Conservation (phyloP, 2,329 filamentous ascomycete species). For the Aspergillus eucalypticola region DNA sequence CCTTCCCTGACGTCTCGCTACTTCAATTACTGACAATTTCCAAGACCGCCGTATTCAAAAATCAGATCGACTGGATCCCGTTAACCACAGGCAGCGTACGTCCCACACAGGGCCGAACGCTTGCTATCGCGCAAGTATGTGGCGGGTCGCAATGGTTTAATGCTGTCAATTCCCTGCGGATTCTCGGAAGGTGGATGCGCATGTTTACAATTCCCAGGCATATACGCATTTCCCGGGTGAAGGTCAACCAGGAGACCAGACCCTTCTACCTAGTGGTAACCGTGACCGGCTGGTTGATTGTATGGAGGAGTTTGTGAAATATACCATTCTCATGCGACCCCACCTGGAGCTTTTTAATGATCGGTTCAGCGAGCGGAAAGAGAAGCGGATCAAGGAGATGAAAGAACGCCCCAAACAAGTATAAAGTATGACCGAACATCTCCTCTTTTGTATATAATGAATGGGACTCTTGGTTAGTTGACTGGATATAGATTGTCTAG, state of each 20-base stretch:
- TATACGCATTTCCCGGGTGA: conserved; percentile 64
- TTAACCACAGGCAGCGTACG: conserved; percentile 62
- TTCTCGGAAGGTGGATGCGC: conserved; percentile 69
- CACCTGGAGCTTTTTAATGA: conserved; percentile 63
- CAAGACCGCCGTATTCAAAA: conserved; percentile 66
- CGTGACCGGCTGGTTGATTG: conserved; percentile 64
- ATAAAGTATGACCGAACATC: too few species aligned
- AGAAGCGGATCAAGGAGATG: conserved; percentile 14
- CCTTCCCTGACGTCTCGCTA: not conserved
- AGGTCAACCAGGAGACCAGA: conserved; percentile 47
- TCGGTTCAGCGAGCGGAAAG: conserved; percentile 60
- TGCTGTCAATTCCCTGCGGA: conserved; percentile 64
- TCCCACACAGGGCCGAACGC: conserved; percentile 65
- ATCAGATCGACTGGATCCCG: conserved; percentile 71
- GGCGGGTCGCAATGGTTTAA: conserved; percentile 70
- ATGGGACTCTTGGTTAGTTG: rapidly evolving
- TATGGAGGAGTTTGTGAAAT: conserved; percentile 72
- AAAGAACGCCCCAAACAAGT: too few species aligned
- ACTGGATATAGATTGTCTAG: too few species aligned
- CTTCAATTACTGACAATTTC: not conserved
- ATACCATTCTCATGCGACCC: conserved; percentile 64
- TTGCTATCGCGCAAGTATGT: conserved; percentile 63
- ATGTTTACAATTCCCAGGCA: conserved; percentile 68
- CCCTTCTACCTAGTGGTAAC: conserved; percentile 58
- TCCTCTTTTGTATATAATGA: too few species aligned